These are phyloP conservation scores for Dichotomocladium elegans DNA, from an alignment of 371 early-diverging fungal species.

Conservation along the genomic window DNA sequence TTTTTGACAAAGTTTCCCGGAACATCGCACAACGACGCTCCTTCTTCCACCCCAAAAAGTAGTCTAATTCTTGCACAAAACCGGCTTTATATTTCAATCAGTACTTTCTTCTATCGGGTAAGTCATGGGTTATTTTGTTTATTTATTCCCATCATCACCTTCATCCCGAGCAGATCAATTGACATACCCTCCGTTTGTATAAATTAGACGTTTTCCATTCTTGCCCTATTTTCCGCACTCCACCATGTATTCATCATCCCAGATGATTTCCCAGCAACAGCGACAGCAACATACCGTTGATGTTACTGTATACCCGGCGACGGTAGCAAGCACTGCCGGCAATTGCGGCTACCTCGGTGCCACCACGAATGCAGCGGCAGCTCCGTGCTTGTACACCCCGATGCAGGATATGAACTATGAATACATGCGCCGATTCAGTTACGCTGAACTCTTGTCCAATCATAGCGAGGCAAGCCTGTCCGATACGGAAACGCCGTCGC, in stretches of 20 bases:
- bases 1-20: conserved; percentile 4
- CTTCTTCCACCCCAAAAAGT: conserved; percentile 8
- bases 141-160: too few species aligned
- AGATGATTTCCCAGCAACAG: conserved; percentile 11
- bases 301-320: neutral
- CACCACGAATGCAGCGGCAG: too few species aligned
- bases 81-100: neutral
- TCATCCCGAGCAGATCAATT: too few species aligned
- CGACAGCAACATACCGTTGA: neutral
- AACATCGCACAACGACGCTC: conserved; percentile 2
- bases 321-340: conserved; percentile 5
- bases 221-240: neutral
- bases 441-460: conserved; percentile 27
- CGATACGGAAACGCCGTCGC: conserved; percentile 32
- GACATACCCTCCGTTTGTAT: too few species aligned
- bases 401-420: conserved; percentile 5
- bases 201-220: too few species aligned
- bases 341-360: conserved; percentile 6
- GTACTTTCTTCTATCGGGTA: too few species aligned
- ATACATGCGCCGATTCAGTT: conserved; percentile 30
- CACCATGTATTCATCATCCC: conserved; percentile 10
- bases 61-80: conserved; percentile 9
- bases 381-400: conserved; percentile 2
- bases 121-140: too few species aligned
- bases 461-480: conserved; percentile 34